A percentile compares a stretch with the other conserved stretches of the same genome.
Conservation (phyloP, 345 rosid genomes). For the Viola odorata region DNA sequence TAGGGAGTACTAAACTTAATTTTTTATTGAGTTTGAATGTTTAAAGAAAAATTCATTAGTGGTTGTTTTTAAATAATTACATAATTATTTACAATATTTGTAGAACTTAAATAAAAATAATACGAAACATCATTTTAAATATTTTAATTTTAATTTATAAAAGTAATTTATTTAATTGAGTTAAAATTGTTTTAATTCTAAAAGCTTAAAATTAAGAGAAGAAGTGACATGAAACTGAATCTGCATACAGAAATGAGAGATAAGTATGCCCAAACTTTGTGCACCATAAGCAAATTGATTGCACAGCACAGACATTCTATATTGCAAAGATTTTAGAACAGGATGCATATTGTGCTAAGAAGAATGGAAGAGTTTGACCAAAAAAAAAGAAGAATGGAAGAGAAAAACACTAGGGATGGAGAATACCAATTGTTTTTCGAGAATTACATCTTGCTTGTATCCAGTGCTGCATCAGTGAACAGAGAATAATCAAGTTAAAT, state of each 20-base stretch:
- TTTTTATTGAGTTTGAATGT: too few species aligned
- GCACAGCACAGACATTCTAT: too few species aligned
- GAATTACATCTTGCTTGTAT: conserved; percentile 64
- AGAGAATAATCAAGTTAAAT: conserved; percentile 10
- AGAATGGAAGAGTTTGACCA: not conserved
- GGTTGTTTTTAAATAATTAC: too few species aligned
- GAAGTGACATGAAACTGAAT: not conserved
- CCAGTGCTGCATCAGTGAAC: conserved; percentile 63
- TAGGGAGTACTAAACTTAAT: too few species aligned
- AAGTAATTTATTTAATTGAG: too few species aligned
- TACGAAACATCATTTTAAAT: too few species aligned
- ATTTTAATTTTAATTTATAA: too few species aligned
- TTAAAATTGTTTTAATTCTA: too few species aligned
- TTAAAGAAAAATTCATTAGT: too few species aligned
- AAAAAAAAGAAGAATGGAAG: not conserved
- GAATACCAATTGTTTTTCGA: conserved; percentile 61
- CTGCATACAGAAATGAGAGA: not conserved
- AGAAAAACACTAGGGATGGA: not conserved
- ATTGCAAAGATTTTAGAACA: not conserved
- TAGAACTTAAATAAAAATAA: too few species aligned
- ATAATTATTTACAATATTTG: too few species aligned
- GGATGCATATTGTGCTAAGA: not conserved
- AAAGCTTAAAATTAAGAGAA: not conserved
- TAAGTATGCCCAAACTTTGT: not conserved
- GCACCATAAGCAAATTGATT: not conserved